Evolutionary conservation across 345 rosid species (phyloP), one percentile per base, ranked within the genome.

Genomic region (Salix brachista): DNA sequence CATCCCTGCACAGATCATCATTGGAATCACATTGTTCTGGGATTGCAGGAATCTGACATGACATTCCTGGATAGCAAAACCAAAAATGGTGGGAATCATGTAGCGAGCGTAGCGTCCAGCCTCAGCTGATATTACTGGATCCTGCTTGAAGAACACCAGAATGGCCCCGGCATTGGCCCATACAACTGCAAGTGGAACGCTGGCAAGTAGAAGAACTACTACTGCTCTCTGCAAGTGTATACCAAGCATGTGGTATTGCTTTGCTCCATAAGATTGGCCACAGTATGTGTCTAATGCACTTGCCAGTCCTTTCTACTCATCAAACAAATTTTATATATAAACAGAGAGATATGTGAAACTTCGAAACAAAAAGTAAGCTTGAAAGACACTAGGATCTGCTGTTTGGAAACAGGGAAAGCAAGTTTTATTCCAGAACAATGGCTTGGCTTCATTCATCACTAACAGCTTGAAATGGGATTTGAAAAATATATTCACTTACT

Each of bases 21-120:
- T 79, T 26, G 92, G 90, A 23, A 87, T 56, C 8, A 87, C 86
- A 77, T 78, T 86, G 82, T 81, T 85, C 52, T 87, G 92, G 0
- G 90, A 62, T 72, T 85, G 87, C 70, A 89, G 67, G 84, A 89
- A 87, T 62, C 84, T 86, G 78, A 84, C 71, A 26, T 74, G 75
- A 62, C 86, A 88, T 46, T 86, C 82, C 13, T 83, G 89, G 12
- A 86, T 39, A 0, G 81, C 87, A 46, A 60, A 86, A 2, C 80
- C 89, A 26, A 88, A 86, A 26, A 88, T 77, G 34, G 83, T 77
- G 0, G 91, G 89, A 42, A 85, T 72, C 88, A 88, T 81, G 80
- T 69, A 83, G 3, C 76, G 79, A 0, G 91, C 85, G 50, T 88
- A 88, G 0, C 39, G 50, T n/a, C 89, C 89, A 4, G 88, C 87